Evolutionary conservation across 2,329 filamentous ascomycete genomes (phyloP), one percentile per base, ranked within the genome.

Genomic region (Cladosporium halotolerans): DNA sequence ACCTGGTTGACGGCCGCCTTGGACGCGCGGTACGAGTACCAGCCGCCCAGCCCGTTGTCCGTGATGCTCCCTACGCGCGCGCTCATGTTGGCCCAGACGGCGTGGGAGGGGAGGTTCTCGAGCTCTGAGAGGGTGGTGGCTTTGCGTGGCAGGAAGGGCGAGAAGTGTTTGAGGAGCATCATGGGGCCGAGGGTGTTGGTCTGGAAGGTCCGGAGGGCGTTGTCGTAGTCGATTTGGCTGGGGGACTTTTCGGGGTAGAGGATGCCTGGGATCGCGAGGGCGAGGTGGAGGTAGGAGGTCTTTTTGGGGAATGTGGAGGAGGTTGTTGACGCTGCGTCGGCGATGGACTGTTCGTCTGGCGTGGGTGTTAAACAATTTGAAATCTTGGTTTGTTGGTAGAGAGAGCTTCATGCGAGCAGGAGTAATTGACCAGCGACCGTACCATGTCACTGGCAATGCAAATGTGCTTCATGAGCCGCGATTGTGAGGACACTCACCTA

Each of bases 21-120:
- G 50, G 81, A 85, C 7, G 85, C 81, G 11, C 89, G 83, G 68
- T 93, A 93, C 53, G 79, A 83, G 68, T 89, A 95, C 89, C 88
- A 93, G 0, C 89, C 89, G 2, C 88, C 89, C 0, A 84, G 74
- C 2, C 71, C 66, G 63, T 95, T 92, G 62, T 92, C 87, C 0
- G 78, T 73, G 18, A 86, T 85, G 32, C 80, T 85, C 9, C 88
- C 88, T 0, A 95, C 86, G 41, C 89, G 81, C 2, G 88, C 89
- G 5, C 85, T 85, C 82, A 90, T 86, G 63, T 81, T 81, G n/a
- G 85, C 78, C 76, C 85, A 88, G 2, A 84, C 79, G 0, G 87
- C 82, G 0, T 60, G 53, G 0, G 78, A 74, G 2, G 86, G 72
- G 0, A 72, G 60, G 16, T 67, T 63, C 11, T 58, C 39, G 14